Base-by-base conservation (phyloP, 2,329 filamentous ascomycete species). In the Pyrenochaeta sp. region DNA sequence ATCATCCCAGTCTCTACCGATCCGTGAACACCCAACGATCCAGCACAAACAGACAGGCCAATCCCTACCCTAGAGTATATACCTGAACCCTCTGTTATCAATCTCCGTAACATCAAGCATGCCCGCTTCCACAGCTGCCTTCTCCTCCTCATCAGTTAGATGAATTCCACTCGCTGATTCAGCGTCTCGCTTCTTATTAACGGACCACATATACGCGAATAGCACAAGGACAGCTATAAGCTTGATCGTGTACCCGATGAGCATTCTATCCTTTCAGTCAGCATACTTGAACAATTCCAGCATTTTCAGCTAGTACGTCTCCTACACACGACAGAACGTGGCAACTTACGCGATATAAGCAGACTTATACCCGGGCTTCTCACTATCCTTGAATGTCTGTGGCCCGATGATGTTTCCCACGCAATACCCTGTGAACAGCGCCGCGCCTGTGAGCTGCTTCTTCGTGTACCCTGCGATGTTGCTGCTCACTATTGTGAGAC, bases 361-460 rank as follows among this genome's bases (percentile, higher is more conserved):
- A 44, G 8, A 15, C 42, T n/a, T 13, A 55, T 80, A 81, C 3
- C 69, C 61, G 0, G 73, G 78, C 0, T 74, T 73, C 50, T 80
- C 73, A 1, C 68, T 61, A 0, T 71, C 47, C 54, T 74, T 75
- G 66, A 81, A 82, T 25, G 80, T 80, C 54, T 78, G 75, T 0
- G 80, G 79, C 0, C 72, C 78, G 8, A 80, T 74, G 52, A 81
- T 79, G 54, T 81, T 82, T 0, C 74, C 74, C 0, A 74, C 56
- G 50, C 73, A 78, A 44, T 77, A 85, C 0, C 81, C 82, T 24
- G 77, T 72, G 55, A 77, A 79, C 5, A 78, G 61, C 2, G 70
- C 70, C 2, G 67, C 72, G 19, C 86, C 87, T 3, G 86, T 86
- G 36, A 88, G 82, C 53, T 88, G 86, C 66, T 89, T 72, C 64